Evolutionary conservation across 148 eudicot genomes (phyloP), one percentile per base, ranked within the genome.

Genomic region (Rhododendron williamsianum): DNA sequence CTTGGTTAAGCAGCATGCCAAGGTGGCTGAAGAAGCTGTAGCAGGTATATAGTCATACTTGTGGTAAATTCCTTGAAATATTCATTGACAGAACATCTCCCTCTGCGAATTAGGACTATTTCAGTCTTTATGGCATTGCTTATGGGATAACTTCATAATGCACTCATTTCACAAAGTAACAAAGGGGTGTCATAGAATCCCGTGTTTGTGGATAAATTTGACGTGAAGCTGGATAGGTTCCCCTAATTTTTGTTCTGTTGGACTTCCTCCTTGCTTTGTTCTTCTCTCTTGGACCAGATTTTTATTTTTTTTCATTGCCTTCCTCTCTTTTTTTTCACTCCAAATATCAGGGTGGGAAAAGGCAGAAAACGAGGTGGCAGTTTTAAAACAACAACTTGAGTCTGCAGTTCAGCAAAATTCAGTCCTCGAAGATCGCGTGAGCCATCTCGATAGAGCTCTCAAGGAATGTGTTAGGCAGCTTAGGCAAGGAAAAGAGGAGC

Each of bases 1-100:
- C 73, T 81, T 92, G 38, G 96, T 94, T 74, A 92, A 96, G 90
- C 98, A 96, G 87, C 98, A 96, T 83, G 86, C 98, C 16, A 93
- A 91, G 91, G 98, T 96, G 80, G 98, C 98, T 4, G 98, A 96
- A 92, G 98, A 96, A 92, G 98, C 98, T 69, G 95, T 96, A 63
- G 95, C 93, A 92, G 98, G 98, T 95, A 89, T 45, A 36, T 49
- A 41, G 11, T 83, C 49, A 69, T n/a, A 25, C 21, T 67, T 83
- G 18, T 1, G 12, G 35, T 83, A n/a, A 38, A 71, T 23, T 36
- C 78, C 23, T 74, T 16, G 54, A 43, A 78, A 21, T 7, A 35
- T 43, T 33, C 18, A 0, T 41, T n/a, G 25, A 78, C n/a, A 76
- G 51, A 38, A 23, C 16, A 23, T n/a, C 54, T 43, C 54, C 33